A percentile compares a stretch with the other conserved stretches of the same genome.
phyloP scores from a whole-genome alignment of 345 rosid genomes.

The Gossypium arboreum region DNA sequence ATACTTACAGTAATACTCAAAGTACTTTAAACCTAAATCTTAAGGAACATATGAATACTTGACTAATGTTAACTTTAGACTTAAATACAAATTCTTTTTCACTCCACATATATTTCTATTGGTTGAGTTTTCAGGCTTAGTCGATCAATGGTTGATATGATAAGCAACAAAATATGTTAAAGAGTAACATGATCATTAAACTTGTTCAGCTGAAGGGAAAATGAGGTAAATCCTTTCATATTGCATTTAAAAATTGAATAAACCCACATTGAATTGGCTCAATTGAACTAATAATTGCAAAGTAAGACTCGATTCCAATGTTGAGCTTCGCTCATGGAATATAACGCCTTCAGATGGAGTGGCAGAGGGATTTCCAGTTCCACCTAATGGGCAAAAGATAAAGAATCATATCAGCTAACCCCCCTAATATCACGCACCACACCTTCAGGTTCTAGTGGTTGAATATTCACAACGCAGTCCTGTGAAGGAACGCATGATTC shows the following conservation, averaged over 20 bases:
- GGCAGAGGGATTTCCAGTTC: too few relatives aligned
- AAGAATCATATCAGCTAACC: neutral
- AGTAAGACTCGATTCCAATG: neutral
- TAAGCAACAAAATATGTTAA: too few relatives aligned
- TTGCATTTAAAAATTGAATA: neutral
- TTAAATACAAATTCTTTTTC: too few relatives aligned
- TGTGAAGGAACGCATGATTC: neutral
- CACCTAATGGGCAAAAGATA: neutral
- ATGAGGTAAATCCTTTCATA: too few relatives aligned
- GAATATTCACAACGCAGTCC: neutral
- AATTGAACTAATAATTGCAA: neutral
- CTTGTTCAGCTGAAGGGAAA: too few relatives aligned
- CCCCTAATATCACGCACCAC: neutral
- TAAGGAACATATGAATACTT: too few relatives aligned
- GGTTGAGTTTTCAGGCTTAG: too few relatives aligned
- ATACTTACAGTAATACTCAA: too few relatives aligned
- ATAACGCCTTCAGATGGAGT: neutral
- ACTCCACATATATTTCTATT: too few relatives aligned
- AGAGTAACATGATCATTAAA: neutral
- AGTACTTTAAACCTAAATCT: too few relatives aligned
- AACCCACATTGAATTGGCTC: neutral
- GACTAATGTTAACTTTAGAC: too few relatives aligned
- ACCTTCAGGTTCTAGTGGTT: conserved; percentile 4
- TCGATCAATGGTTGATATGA: too few relatives aligned
- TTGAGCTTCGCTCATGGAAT: neutral